Percentiles rank a stretch among this genome's conserved stretches.
phyloP scores from a whole-genome alignment of 306 rosid species.

The Glycine soja region DNA sequence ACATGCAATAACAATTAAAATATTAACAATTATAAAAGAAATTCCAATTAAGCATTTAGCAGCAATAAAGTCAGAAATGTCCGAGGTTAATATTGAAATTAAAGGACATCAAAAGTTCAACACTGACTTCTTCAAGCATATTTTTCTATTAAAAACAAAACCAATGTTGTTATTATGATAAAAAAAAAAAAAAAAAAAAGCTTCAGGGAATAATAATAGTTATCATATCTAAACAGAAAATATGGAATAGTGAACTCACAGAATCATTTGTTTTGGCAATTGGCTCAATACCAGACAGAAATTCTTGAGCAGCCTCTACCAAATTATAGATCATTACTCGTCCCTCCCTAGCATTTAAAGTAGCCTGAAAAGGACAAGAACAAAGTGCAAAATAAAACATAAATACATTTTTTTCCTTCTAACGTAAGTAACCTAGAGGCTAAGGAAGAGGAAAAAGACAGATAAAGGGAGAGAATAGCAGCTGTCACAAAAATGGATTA shows the following conservation, averaged over 20 bases:
- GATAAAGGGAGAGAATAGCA: neutral
- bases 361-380: constrained; percentile 67
- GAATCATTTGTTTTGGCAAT: constrained; percentile 60
- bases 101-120: constrained; percentile 29
- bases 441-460: constrained; percentile 16
- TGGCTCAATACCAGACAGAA: constrained; percentile 83
- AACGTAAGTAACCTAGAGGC: constrained; percentile 30
- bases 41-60: constrained; percentile 28
- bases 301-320: constrained; percentile 98
- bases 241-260: constrained; percentile 56
- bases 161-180: constrained; percentile 3
- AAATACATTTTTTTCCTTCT: constrained; percentile 21
- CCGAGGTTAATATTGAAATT: constrained; percentile 19
- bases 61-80: constrained; percentile 30
- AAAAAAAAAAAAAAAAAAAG: neutral
- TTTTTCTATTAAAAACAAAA: constrained; percentile 36
- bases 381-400: constrained; percentile 5
- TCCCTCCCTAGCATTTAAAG: constrained; percentile 89
- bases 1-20: constrained; percentile 17
- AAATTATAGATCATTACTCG: constrained; percentile 92
- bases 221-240: constrained; percentile 18
- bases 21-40: constrained; percentile 30
- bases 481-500: neutral
- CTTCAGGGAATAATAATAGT: constrained; percentile 28
- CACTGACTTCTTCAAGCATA: constrained; percentile 32